A percentile compares a stretch with the other conserved stretches of the same genome.
phyloP scores from a whole-genome alignment of 805 yeast genomes.

The Wickerhamiella siamensis region DNA sequence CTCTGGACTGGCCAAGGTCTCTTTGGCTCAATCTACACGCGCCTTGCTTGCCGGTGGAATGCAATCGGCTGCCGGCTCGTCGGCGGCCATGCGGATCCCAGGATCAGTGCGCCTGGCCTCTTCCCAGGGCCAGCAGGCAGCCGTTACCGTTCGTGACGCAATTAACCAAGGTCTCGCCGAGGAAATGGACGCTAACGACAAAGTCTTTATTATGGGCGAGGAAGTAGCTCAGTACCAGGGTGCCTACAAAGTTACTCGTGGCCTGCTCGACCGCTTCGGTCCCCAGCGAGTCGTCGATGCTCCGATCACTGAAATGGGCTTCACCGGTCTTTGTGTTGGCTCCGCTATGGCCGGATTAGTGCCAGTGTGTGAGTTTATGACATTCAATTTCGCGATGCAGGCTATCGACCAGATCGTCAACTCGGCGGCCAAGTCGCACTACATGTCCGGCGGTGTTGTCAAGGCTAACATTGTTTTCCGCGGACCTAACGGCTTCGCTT shows the following conservation, averaged over 20 bases:
- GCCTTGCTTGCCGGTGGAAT: neutral
- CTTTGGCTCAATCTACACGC: neutral
- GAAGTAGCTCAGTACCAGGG: conserved; percentile 99
- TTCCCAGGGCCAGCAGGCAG: conserved; percentile 1
- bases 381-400: conserved; percentile 99
- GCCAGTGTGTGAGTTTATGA: conserved; percentile 98
- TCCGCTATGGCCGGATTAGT: conserved; percentile 92
- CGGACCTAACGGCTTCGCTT: conserved; percentile 99
- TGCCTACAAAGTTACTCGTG: conserved; percentile 95
- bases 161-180: conserved; percentile 89
- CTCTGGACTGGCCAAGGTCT: neutral
- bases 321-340: conserved; percentile 89
- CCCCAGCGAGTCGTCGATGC: conserved; percentile 88
- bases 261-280: conserved; percentile 87
- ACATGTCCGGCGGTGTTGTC: conserved; percentile 94
- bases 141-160: conserved; percentile 92
- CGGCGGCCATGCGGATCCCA: neutral
- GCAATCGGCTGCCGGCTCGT: neutral
- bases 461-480: conserved; percentile 95
- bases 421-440: conserved; percentile 96
- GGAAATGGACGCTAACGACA: conserved; percentile 91
- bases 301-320: conserved; percentile 99
- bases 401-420: conserved; percentile 96
- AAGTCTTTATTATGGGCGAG: conserved; percentile 93
- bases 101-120: neutral